Percentiles rank a stretch among this genome's conserved stretches.
These are phyloP conservation scores for Psilocybe azurescens DNA, from an alignment of 768 basidiomycete genomes.

Conservation along the genomic window DNA sequence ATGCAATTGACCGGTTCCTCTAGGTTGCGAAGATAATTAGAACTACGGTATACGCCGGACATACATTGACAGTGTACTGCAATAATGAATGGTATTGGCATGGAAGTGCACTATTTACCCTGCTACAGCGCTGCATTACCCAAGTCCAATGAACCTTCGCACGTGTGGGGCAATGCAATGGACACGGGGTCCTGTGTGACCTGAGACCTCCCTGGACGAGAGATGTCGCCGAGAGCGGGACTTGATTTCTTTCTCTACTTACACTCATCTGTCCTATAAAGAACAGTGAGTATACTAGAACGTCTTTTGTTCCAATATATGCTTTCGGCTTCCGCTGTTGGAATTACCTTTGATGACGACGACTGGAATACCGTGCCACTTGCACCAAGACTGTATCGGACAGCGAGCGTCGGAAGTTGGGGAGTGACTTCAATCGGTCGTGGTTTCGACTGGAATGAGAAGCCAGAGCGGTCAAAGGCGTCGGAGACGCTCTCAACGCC, in stretches of 20 bases:
- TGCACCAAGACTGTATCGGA: constrained; percentile 55
- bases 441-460: constrained; percentile 75
- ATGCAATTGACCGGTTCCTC: not conserved
- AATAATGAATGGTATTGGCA: not conserved
- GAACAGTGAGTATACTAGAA: constrained; percentile 21
- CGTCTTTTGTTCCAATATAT: constrained; percentile 42
- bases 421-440: constrained; percentile 85
- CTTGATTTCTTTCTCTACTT: constrained; percentile 15
- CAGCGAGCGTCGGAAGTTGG: constrained; percentile 81
- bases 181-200: constrained; percentile 20
- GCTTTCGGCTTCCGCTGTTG: constrained; percentile 64
- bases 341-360: constrained; percentile 71
- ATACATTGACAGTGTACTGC: not conserved
- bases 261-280: constrained; percentile 20
- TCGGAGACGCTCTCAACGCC: constrained; percentile 16
- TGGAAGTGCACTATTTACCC: not conserved
- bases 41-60: too few species aligned
- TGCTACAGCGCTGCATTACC: not conserved
- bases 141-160: constrained; percentile 4
- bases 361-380: constrained; percentile 66
- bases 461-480: constrained; percentile 14
- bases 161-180: constrained; percentile 10
- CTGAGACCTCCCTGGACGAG: constrained; percentile 5
- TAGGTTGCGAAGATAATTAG: not conserved
- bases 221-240: constrained; percentile 11